These are phyloP conservation scores for thale cress (Arabidopsis thaliana) DNA, from an alignment of 345 rosid species.

Conservation along the genomic window DNA sequence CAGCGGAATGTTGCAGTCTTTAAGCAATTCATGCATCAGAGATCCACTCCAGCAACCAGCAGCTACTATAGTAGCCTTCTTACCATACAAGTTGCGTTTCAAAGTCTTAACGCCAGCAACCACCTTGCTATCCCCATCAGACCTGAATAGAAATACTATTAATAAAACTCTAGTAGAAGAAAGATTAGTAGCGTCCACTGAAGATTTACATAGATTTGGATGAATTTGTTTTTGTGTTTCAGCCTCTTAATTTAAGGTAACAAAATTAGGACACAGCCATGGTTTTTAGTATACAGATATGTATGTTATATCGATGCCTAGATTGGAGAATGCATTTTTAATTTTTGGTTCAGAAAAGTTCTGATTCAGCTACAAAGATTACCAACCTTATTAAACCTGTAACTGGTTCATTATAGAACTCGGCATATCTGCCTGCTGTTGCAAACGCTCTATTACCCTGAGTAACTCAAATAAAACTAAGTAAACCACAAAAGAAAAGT, in stretches of 20 bases:
- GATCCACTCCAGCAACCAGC: conserved; percentile 94
- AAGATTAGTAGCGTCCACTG: neutral
- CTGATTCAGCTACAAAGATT: conserved; percentile 42
- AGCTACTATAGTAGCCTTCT: conserved; percentile 76
- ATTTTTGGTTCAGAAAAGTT: conserved; percentile 13
- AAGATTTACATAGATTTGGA: conserved; percentile 19
- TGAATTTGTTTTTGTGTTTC: neutral
- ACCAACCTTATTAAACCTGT: conserved; percentile 57
- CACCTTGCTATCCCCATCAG: conserved; percentile 51
- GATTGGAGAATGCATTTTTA: neutral
- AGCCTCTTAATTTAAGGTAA: conserved; percentile 3
- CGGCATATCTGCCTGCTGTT: conserved; percentile 73
- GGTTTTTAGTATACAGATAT: neutral
- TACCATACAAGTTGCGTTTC: conserved; percentile 60
- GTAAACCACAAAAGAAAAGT: conserved; percentile 16
- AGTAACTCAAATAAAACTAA: conserved; percentile 9
- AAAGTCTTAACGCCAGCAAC: conserved; percentile 70
- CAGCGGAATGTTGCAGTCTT: conserved; percentile 50
- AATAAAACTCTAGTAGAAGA: neutral
- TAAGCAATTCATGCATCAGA: conserved; percentile 62
- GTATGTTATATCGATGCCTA: neutral
- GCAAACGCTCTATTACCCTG: conserved; percentile 72
- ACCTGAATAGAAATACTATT: conserved; percentile 46
- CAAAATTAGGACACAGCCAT: neutral
- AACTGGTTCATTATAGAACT: conserved; percentile 80